These are phyloP conservation scores for Colletotrichum paranaense DNA, from an alignment of 2,329 filamentous ascomycete species.

Conservation along the genomic window DNA sequence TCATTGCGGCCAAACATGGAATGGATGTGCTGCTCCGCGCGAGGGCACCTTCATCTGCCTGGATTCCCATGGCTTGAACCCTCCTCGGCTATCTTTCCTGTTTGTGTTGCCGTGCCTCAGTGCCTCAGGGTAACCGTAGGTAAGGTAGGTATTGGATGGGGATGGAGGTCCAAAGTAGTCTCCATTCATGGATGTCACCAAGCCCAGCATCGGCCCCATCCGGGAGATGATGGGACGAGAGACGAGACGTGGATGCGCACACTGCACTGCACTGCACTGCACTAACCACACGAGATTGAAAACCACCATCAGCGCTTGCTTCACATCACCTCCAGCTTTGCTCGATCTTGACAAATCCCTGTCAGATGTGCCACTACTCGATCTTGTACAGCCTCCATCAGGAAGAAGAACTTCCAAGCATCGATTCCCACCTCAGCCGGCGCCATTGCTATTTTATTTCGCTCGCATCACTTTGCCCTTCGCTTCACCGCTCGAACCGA, in stretches of 20 bases:
- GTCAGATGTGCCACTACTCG: neutral
- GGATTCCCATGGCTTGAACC: conserved; percentile 14
- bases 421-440: neutral
- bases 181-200: conserved; percentile 20
- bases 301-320: neutral
- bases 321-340: neutral
- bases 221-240: conserved; percentile 34
- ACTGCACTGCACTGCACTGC: neutral
- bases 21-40: conserved; percentile 8
- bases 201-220: conserved; percentile 26
- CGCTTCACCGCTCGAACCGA: conserved; percentile 26
- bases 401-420: neutral
- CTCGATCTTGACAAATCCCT: neutral
- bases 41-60: conserved; percentile 21
- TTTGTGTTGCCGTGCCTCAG: conserved; percentile 11
- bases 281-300: neutral
- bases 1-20: conserved; percentile 19
- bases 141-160: neutral
- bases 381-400: conserved; percentile 4
- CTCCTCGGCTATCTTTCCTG: conserved; percentile 1
- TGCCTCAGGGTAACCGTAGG: neutral
- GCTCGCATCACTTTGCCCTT: neutral
- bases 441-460: neutral
- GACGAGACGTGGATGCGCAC: conserved; percentile 18
- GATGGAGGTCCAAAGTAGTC: conserved; percentile 9